Conservation (phyloP, 2,329 filamentous ascomycete genomes). For the Geosmithia flava region DNA sequence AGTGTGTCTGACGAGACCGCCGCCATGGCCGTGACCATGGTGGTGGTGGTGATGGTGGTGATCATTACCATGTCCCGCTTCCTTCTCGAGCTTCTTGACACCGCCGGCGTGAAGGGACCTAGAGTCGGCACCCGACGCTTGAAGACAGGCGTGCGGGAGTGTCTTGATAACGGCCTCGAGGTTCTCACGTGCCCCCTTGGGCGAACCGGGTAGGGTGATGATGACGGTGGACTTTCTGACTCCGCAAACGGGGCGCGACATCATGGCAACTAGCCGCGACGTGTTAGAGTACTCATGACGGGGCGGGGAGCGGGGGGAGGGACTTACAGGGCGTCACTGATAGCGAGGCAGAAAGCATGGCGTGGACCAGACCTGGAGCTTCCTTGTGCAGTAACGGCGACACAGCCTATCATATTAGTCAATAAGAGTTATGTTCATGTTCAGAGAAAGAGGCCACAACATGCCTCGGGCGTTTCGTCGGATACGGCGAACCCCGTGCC, state of each 20-base stretch:
- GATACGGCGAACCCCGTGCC: slow-evolving; percentile 84
- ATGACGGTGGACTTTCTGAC: slow-evolving; percentile 73
- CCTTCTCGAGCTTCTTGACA: slow-evolving; percentile 69
- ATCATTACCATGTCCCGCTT: slow-evolving; percentile 41
- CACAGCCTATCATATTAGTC: slow-evolving; percentile 47
- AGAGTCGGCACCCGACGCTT: slow-evolving; percentile 75
- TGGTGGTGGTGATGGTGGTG: slow-evolving; percentile 36
- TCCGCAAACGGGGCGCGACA: slow-evolving; percentile 88
- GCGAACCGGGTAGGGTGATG: slow-evolving; percentile 83
- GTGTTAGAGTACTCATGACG: neutral
- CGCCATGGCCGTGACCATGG: slow-evolving; percentile 41
- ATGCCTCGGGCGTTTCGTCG: slow-evolving; percentile 81
- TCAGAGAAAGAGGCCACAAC: neutral
- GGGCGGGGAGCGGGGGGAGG: neutral
- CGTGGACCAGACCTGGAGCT: slow-evolving; percentile 85
- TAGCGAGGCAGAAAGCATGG: slow-evolving; percentile 79
- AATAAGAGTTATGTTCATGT: neutral
- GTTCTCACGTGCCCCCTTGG: slow-evolving; percentile 91
- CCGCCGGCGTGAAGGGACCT: slow-evolving; percentile 69
- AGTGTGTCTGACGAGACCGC: slow-evolving; percentile 61
- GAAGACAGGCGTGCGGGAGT: slow-evolving; percentile 88
- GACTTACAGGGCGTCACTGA: slow-evolving; percentile 77
- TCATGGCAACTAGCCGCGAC: slow-evolving; percentile 69
- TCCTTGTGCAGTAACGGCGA: slow-evolving; percentile 67
- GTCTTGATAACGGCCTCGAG: slow-evolving; percentile 77